A percentile compares a stretch with the other conserved stretches of the same genome.
Conservation (phyloP, 2,329 filamentous ascomycete species). For the Penicillium olsonii region DNA sequence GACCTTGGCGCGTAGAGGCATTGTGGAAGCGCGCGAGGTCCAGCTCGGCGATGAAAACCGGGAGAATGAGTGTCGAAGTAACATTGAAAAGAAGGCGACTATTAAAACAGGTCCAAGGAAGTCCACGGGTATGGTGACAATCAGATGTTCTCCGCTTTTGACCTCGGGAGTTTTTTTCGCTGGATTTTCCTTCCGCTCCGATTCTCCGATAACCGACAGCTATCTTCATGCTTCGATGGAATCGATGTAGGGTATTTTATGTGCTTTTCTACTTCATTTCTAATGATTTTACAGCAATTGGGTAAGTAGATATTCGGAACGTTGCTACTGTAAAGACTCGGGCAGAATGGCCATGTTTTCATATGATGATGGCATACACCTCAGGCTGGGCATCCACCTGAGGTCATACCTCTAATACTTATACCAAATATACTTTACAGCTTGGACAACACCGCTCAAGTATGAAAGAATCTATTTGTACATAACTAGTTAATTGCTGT, state of each 20-base stretch:
- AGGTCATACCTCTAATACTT: too few species aligned
- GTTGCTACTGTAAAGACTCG: too few species aligned
- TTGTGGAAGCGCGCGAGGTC: conserved; percentile 52
- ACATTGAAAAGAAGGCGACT: conserved; percentile 43
- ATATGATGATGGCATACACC: too few species aligned
- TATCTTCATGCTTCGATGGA: too few species aligned
- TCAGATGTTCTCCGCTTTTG: conserved; percentile 32
- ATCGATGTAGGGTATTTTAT: too few species aligned
- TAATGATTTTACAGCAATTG: too few species aligned
- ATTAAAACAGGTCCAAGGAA: conserved; percentile 17
- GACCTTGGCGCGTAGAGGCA: conserved; percentile 82
- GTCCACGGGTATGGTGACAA: conserved; percentile 22
- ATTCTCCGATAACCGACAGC: conserved; percentile 20
- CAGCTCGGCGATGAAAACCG: conserved; percentile 46
- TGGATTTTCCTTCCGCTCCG: conserved; percentile 28
- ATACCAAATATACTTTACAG: background rate
- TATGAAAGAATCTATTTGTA: conserved; percentile 12
- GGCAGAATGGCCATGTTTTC: too few species aligned
- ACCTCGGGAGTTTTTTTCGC: conserved; percentile 31
- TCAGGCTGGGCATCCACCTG: too few species aligned
- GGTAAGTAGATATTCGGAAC: too few species aligned
- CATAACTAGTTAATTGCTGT: conserved; percentile 10
- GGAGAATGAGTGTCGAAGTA: conserved; percentile 42
- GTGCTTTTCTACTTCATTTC: too few species aligned
- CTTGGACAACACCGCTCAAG: too few species aligned